Base-by-base conservation (phyloP, 225 moss, liverwort and hornwort genomes). In the Marchantia paleacea region DNA sequence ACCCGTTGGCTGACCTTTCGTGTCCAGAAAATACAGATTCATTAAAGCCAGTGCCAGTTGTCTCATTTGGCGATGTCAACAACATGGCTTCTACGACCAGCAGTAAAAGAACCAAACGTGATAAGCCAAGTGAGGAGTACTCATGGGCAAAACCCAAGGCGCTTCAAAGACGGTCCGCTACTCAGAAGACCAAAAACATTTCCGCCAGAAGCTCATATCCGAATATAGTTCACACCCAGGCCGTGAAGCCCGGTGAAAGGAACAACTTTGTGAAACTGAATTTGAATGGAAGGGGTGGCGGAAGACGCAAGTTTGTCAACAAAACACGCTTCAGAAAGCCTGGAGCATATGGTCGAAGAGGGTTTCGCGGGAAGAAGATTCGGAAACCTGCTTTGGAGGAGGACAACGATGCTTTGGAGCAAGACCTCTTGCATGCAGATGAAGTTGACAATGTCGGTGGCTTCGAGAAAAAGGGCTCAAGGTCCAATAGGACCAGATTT, bases 231-330 rank as follows among this genome's bases (percentile, higher is more conserved):
- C 69, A 75, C 55, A 75, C 58, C 71, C 60, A 50, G 50, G 48
- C 58, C 60, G 51, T 58, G 16, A 68, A 62, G 85, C 82, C 88
- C 15, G 92, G 89, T 47, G 96, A 93, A 80, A 84, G 96, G 82
- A 92, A 97, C 55, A 97, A 97, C 75, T 97, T 94, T 79, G 94
- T 97, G 83, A 94, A 87, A 80, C 54, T 97, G 81, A 94, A 97
- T 26, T 88, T 97, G 47, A 96, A 92, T 74, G 89, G 93, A 31
- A 94, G 85, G 84, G 96, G 96, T 14, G 89, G 89, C 7, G 90
- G 87, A 31, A 88, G 91, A 61, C 91, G 96, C 31, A 97, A 89
- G 75, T 94, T 94, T 80, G 86, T 85, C 57, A 97, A 94, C 77
- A 91, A 91, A 28, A 79, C 89, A 22, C 85, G 91, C 26, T 89